phyloP scores from a whole-genome alignment of 2,329 filamentous ascomycete genomes.

The Proliferodiscus dingleyae region DNA sequence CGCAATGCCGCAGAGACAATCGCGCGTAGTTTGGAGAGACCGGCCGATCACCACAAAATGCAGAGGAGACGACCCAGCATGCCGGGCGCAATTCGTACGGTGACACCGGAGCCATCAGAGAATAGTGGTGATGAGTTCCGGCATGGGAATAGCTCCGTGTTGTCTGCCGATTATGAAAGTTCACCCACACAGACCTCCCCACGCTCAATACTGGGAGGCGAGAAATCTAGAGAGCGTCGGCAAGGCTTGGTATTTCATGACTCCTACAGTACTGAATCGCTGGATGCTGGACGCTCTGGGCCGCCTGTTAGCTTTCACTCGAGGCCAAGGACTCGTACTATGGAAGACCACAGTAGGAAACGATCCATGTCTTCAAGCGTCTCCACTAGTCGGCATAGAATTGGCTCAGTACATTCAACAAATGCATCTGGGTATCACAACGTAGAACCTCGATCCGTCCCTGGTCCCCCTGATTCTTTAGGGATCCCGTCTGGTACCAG shows the following conservation, averaged over 20 bases:
- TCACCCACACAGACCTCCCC: conserved; percentile 43
- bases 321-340: conserved; percentile 45
- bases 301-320: conserved; percentile 31
- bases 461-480: conserved; percentile 34
- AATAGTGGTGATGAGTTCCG: conserved; percentile 25
- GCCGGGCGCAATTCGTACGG: conserved; percentile 53
- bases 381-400: conserved; percentile 52
- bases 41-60: conserved; percentile 19
- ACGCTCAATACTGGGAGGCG: conserved; percentile 41
- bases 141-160: conserved; percentile 13
- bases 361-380: conserved; percentile 35
- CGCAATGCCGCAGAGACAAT: conserved; percentile 26
- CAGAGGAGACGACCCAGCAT: conserved; percentile 28
- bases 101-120: conserved; percentile 56
- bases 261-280: conserved; percentile 40
- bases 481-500: conserved; percentile 38
- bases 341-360: conserved; percentile 36
- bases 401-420: conserved; percentile 66
- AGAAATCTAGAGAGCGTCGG: conserved; percentile 39
- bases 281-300: conserved; percentile 16
- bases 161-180: conserved; percentile 10
- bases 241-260: conserved; percentile 60
- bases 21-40: conserved; percentile 22
- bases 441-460: conserved; percentile 36
- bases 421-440: conserved; percentile 49